Conservation (phyloP, 805 yeast genomes). For the Sugiyamaella marilandica region DNA sequence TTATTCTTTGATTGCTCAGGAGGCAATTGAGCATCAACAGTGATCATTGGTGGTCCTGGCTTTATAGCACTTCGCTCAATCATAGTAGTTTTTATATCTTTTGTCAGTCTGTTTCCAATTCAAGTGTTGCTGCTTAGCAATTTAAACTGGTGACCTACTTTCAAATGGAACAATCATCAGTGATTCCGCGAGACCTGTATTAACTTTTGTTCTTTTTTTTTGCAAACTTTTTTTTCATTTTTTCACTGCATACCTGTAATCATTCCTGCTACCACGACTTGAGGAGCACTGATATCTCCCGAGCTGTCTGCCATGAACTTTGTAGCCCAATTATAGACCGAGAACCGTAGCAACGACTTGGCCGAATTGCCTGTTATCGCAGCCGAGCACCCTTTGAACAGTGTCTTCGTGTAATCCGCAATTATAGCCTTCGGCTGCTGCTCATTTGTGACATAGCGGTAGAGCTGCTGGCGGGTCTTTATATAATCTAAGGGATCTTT, state of each 20-base stretch:
- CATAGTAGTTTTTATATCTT: conserved; percentile 26
- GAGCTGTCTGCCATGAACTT: conserved; percentile 56
- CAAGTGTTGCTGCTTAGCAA: too few species aligned
- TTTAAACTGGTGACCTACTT: conserved; percentile 27
- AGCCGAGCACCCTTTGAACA: conserved; percentile 65
- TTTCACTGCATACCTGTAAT: conserved; percentile 62
- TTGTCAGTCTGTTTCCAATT: neutral
- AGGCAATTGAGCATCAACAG: conserved; percentile 6
- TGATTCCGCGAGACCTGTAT: conserved; percentile 45
- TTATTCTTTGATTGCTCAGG: neutral
- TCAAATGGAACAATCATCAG: conserved; percentile 81
- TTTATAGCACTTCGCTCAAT: conserved; percentile 18
- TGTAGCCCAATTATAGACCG: conserved; percentile 69
- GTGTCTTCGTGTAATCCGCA: conserved; percentile 19
- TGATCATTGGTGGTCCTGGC: conserved; percentile 3
- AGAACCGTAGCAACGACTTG: conserved; percentile 69
- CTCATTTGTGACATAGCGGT: conserved; percentile 1
- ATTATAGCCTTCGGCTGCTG: conserved; percentile 15
- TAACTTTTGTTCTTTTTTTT: too few species aligned
- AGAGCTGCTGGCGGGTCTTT: conserved; percentile 35
- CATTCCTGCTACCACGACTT: conserved; percentile 76
- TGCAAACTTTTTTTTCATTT: too few species aligned
- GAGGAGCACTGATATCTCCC: conserved; percentile 59
- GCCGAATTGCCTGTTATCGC: conserved; percentile 67
- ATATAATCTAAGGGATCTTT: conserved; percentile 40